Evolutionary conservation across 345 rosid species (phyloP), one percentile per base, ranked within the genome.

Genomic region (Eucalyptus polyanthemos): DNA sequence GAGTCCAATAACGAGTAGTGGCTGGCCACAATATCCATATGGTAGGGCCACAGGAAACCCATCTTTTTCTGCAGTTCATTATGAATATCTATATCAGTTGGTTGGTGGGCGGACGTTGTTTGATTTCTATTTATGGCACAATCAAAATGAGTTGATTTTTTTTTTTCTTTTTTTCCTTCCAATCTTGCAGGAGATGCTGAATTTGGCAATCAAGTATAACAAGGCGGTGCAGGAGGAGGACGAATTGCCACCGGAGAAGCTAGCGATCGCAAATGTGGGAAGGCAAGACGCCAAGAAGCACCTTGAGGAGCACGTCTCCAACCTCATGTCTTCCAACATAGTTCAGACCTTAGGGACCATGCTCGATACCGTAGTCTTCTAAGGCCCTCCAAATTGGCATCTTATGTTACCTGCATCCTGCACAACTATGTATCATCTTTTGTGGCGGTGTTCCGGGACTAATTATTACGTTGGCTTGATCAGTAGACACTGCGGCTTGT

Each of bases 191-290:
- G 99, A 98, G 93, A 97, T 98, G 99, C 93, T 96, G 83, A 94
- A 50, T 90, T 92, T 96, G 86, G 99, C 99, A 54, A 88, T 91
- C 47, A 98, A 98, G 89, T 97, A 98, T 92, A 97, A 97, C 92
- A 98, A 98, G 94, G 99, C 97, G 11, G 99, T 98, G 89, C 99
- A 98, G 92, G 99, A 96, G 93, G 99, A 98, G 90, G 99, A 98
- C 87, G 98, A 97, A 92, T 90, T 98, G 94, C 94, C 99, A 10
- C 99, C 97, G 1, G 99, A 97, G 93, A 98, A 98, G 91, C 95
- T 97, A 44, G 99, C 99, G 3, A 98, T 97, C 12, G 98, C 96
- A 15, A 96, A 98, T 80, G 99, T 97, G 54, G 99, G 99, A 90
- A 95, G 99, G 92, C 99, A 98, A 92, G 99, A 98, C 86, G 99